Evolutionary conservation across 768 basidiomycete genomes (phyloP), one percentile per base, ranked within the genome.

Genomic region (Calocybe gangraenosa): DNA sequence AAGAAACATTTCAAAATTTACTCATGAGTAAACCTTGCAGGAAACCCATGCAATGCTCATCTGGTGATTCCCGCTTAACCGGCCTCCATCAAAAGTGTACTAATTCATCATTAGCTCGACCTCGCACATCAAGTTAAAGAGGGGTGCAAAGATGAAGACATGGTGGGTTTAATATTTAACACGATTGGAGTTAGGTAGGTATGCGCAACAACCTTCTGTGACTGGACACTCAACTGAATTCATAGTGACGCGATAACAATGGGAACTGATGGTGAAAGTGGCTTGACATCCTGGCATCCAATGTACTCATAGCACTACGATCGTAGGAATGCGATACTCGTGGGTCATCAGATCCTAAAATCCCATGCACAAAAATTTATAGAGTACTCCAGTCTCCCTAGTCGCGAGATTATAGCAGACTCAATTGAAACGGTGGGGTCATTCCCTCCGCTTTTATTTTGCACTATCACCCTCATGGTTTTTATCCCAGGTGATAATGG

Each of bases 361-460:
- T 19, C 9, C n/a, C 9, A 19, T 22, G 14, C 33, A 33, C 33
- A 31, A 40, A 31, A 20, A 37, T 43, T 47, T 18, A 20, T 21
- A 30, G 30, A 48, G 31, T 42, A 7, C n/a, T 52, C 23, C 52
- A 89, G 87, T 34, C 71, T 94, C 33, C 91, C 91, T 10, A 87
- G 79, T 69, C 85, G 91, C 39, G 91, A 94, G 59, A 64, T 93
- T 40, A 94, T 94, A 47, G 91, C 92, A 13, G 91, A 92, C 58
- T 91, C 89, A 11, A 82, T 92, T 47, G 91, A 92, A 69, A 79
- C 87, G 40, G 85, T 87, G 62, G 14, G 48, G 8, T n/a, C n/a
- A 28, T 35, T 5, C 31, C 17, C 22, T 43, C 6, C 18, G 23
- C 19, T 30, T n/a, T 9, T 21, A 20, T 13, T 78, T 82, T 42